Evolutionary conservation across 768 basidiomycete genomes (phyloP).

Genomic region (Clitopilus passeckerianus): DNA sequence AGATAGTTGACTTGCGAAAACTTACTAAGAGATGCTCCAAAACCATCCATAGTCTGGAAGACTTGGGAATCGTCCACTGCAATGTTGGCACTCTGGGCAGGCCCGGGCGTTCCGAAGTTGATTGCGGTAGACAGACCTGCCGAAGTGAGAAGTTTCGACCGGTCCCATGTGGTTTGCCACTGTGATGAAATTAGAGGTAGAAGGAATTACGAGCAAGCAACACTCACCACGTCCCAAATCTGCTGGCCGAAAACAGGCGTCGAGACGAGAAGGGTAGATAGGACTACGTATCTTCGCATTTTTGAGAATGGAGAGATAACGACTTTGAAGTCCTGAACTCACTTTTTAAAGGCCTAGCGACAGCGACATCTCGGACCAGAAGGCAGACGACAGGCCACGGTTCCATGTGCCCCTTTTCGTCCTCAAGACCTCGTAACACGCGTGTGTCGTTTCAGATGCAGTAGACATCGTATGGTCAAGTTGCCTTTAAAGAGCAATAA

Average conservation of each 20-base stretch:
- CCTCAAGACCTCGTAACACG: neutral
- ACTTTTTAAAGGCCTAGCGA: neutral
- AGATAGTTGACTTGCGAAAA: neutral
- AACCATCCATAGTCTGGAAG: constrained; percentile 65
- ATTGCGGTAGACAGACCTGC: constrained; percentile 42
- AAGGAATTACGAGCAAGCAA: neutral
- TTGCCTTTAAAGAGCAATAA: neutral
- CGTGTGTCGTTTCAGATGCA: neutral
- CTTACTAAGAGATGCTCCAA: constrained; percentile 62
- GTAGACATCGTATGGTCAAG: neutral
- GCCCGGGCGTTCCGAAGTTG: constrained; percentile 53
- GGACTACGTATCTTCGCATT: neutral
- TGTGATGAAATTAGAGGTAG: constrained; percentile 13
- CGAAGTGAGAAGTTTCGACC: constrained; percentile 46
- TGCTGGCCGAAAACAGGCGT: constrained; percentile 7
- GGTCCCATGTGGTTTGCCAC: constrained; percentile 62
- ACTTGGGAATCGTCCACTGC: constrained; percentile 45
- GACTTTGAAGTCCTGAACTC: neutral
- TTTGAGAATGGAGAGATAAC: neutral
- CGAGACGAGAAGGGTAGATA: neutral
- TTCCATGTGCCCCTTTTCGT: neutral
- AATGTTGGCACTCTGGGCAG: constrained; percentile 58
- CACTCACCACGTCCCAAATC: constrained; percentile 16
- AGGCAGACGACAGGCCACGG: neutral
- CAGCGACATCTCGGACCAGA: neutral